These are phyloP conservation scores for Osmanthus fragrans DNA, from an alignment of 257 asterid genomes.

Conservation along the genomic window DNA sequence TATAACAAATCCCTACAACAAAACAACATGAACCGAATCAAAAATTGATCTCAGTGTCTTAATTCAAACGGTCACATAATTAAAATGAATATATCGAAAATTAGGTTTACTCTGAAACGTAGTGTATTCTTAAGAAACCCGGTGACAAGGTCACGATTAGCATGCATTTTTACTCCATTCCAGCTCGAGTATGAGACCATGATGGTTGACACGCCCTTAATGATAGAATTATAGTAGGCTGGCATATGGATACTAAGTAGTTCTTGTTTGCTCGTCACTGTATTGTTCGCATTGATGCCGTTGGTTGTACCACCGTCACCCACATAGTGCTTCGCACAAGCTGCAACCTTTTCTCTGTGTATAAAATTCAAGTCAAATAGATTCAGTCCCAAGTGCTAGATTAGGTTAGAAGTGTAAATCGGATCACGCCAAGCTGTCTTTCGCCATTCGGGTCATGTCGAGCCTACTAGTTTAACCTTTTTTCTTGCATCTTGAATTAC, in stretches of 20 bases:
- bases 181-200: slow-evolving; percentile 19
- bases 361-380: not conserved
- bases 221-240: slow-evolving; percentile 13
- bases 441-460: no score
- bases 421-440: no score
- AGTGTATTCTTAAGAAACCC: slow-evolving; percentile 8
- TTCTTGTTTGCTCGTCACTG: not conserved
- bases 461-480: no score
- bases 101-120: slow-evolving; percentile 10
- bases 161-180: slow-evolving; percentile 15
- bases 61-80: not conserved
- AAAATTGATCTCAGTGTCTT: not conserved
- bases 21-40: not conserved
- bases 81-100: not conserved
- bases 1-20: not conserved
- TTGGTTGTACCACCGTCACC: slow-evolving; percentile 17
- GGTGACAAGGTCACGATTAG: slow-evolving; percentile 3
- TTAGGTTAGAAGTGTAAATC: not conserved
- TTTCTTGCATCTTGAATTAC: no score
- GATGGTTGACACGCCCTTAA: slow-evolving; percentile 17
- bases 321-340: slow-evolving; percentile 14
- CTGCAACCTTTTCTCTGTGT: not conserved
- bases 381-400: no score
- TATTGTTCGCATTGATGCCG: slow-evolving; percentile 17
- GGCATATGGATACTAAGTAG: slow-evolving; percentile 18